Percentiles rank a stretch among this genome's conserved stretches.
Conservation (phyloP, 129 eudicot species). For the carrot (Daucus carota) region DH1_v3.0 NC_030382.2:23140501-23141000, state of each 20-base stretch:
- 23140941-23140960: not conserved
- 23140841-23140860: not conserved
- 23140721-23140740: not conserved
- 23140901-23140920: not conserved
- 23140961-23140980: not conserved
- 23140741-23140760: not conserved
- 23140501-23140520: too few species aligned
- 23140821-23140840: not conserved
- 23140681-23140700: not conserved
- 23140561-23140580: not conserved
- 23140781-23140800: not conserved
- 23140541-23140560: not conserved
- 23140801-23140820: not conserved
- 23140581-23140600: not conserved
- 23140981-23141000: not conserved
- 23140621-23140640: not conserved
- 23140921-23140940: not conserved
- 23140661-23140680: not conserved
- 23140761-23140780: not conserved
- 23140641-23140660: not conserved
- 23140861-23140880: not conserved
- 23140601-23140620: not conserved
- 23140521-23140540: not conserved
- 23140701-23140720: not conserved
- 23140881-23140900: not conserved